Base-by-base conservation (phyloP, 768 basidiomycete species). In the Lyophyllum semitale region DNA sequence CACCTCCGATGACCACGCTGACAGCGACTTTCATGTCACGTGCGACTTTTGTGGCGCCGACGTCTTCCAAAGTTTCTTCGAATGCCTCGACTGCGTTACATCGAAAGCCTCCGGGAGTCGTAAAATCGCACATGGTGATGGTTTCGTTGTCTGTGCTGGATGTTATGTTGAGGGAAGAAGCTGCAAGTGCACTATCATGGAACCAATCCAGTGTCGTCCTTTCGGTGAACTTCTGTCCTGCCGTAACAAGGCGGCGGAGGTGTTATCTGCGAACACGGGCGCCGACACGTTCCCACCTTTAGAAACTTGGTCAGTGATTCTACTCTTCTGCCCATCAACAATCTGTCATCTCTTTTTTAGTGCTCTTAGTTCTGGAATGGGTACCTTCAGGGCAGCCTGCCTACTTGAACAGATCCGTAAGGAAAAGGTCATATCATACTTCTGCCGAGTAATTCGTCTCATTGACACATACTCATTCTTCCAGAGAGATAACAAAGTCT, bases 21-120 rank as follows among this genome's bases (percentile, higher is more conserved):
- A 41, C 51, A 45, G 66, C 5, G 61, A 69, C 2, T 58, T 63
- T 38, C 66, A 74, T 17, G 73, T 81, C 32, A 72, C 63, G 8
- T 93, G 92, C 63, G 91, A 93, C 65, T 93, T 91, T 65, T 94
- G 92, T 62, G 85, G 84, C 17, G 82, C 81, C 2, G 92, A 94
- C 63, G 81, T 94, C 55, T 93, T 93, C 60, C 85, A 91, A 59
- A 85, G 87, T 57, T 92, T 85, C 66, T 89, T 93, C 58, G 85
- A 89, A 65, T 93, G 91, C 64, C 63, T 66, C 1, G 55, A 60
- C 0, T 89, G 89, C 61, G 68, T 71, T 55, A 43, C 47, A 1
- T 27, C 40, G 20, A 26, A 48, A 25, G 37, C 30, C 33, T 50
- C 48, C 9, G 53, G 58, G 5, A 45, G 41, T 37, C 4, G 32